phyloP scores from a whole-genome alignment of 768 basidiomycete genomes.

The Hemileccinum impolitum region DNA sequence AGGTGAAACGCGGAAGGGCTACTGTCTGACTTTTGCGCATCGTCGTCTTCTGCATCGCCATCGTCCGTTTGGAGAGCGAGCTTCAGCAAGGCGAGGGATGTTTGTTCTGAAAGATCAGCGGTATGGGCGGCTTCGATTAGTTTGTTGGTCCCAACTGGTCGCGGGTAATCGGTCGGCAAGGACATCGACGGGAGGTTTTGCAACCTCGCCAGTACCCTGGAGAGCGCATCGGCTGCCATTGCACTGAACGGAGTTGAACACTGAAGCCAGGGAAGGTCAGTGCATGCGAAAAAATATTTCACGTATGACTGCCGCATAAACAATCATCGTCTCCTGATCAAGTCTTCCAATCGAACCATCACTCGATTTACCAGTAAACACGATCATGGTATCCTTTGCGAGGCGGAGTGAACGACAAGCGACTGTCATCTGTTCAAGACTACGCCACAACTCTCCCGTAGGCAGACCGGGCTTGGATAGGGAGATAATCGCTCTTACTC shows the following conservation, averaged over 20 bases:
- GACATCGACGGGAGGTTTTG: slow-evolving; percentile 86
- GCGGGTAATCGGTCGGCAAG: slow-evolving; percentile 93
- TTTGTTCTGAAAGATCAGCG: slow-evolving; percentile 67
- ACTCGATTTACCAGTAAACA: no score
- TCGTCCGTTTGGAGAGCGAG: slow-evolving; percentile 71
- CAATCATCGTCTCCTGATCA: no score
- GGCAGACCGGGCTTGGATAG: no score
- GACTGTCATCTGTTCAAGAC: no score
- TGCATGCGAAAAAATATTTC: no score
- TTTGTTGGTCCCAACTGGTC: slow-evolving; percentile 67
- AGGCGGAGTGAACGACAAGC: no score
- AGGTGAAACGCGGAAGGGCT: slow-evolving; percentile 87
- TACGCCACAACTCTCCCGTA: no score
- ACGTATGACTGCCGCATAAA: no score
- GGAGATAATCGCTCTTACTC: no score
- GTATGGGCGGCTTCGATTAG: slow-evolving; percentile 82
- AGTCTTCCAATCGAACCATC: no score
- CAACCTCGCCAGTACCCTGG: slow-evolving; percentile 60
- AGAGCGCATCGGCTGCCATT: slow-evolving; percentile 36
- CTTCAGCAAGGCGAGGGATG: slow-evolving; percentile 76
- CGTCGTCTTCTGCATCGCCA: slow-evolving; percentile 48
- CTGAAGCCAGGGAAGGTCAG: no score
- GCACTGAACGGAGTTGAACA: slow-evolving; percentile 2
- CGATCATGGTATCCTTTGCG: no score
- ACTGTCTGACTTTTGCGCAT: slow-evolving; percentile 34